A percentile compares a stretch with the other conserved stretches of the same genome.
phyloP scores from a whole-genome alignment of 495 filamentous ascomycete genomes.

The Tuber magnatum region DNA sequence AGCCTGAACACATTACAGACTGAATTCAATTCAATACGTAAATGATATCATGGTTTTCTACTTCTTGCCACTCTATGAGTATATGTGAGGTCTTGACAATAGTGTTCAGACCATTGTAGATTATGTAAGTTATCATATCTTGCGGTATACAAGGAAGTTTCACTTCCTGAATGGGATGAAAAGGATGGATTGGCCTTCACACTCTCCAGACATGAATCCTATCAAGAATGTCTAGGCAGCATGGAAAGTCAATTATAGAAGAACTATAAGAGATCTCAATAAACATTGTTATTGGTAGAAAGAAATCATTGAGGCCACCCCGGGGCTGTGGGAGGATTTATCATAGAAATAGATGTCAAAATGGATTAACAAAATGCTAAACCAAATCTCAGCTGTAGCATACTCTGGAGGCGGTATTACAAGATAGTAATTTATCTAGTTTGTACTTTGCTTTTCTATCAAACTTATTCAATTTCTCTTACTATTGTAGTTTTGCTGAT shows the following conservation, averaged over 20 bases:
- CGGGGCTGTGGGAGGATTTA: constrained; percentile 11
- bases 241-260: constrained; percentile 4
- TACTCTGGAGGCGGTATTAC: no score
- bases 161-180: not conserved
- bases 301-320: constrained; percentile 5
- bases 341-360: constrained; percentile 4
- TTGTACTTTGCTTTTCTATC: no score
- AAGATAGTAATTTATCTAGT: no score
- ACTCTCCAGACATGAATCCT: no score
- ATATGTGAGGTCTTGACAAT: not conserved
- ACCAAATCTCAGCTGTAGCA: no score
- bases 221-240: constrained; percentile 9
- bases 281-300: not conserved
- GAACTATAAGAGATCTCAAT: not conserved
- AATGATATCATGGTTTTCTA: constrained; percentile 4
- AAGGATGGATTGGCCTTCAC: constrained; percentile 8
- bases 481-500: no score
- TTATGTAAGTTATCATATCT: constrained; percentile 2
- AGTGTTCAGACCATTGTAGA: constrained; percentile 7
- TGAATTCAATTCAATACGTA: constrained; percentile 5
- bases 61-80: not conserved
- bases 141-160: not conserved
- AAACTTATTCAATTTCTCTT: no score
- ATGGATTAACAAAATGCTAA: constrained; percentile 14
- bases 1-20: no score